Conservation (phyloP, 192 early-diverging fungal genomes). For the Phlyctochytrium arcticum region DNA sequence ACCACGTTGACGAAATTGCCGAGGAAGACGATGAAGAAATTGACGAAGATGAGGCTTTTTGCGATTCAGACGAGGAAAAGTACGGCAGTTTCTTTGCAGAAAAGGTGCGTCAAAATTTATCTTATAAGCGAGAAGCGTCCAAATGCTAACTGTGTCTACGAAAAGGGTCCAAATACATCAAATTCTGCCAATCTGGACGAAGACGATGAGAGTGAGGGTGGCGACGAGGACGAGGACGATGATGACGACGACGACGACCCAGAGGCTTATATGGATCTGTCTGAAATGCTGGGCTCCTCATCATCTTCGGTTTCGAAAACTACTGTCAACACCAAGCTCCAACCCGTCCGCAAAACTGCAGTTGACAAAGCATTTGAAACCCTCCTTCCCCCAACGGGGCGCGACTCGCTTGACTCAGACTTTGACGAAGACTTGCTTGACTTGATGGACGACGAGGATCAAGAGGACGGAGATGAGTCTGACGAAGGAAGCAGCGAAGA, state of each 20-base stretch:
- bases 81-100: slow-evolving; percentile 70
- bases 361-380: slow-evolving; percentile 1
- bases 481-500: slow-evolving; percentile 41
- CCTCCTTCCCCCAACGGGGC: neutral
- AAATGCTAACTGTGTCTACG: no score
- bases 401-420: neutral
- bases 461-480: slow-evolving; percentile 28
- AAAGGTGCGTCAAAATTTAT: slow-evolving; percentile 18
- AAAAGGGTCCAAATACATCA: no score
- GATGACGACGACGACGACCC: slow-evolving; percentile 47
- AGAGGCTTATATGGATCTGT: slow-evolving; percentile 56
- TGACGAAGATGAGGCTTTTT: slow-evolving; percentile 86
- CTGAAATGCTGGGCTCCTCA: slow-evolving; percentile 54
- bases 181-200: no score
- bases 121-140: neutral
- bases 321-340: neutral
- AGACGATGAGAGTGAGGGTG: slow-evolving; percentile 34
- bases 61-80: slow-evolving; percentile 76
- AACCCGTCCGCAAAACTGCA: slow-evolving; percentile 20
- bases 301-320: neutral
- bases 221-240: slow-evolving; percentile 29
- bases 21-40: slow-evolving; percentile 94
- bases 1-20: slow-evolving; percentile 71
- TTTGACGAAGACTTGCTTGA: slow-evolving; percentile 16
- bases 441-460: slow-evolving; percentile 17